Conservation (phyloP, 2,329 filamentous ascomycete species). For the Venturia pyrina region DNA sequence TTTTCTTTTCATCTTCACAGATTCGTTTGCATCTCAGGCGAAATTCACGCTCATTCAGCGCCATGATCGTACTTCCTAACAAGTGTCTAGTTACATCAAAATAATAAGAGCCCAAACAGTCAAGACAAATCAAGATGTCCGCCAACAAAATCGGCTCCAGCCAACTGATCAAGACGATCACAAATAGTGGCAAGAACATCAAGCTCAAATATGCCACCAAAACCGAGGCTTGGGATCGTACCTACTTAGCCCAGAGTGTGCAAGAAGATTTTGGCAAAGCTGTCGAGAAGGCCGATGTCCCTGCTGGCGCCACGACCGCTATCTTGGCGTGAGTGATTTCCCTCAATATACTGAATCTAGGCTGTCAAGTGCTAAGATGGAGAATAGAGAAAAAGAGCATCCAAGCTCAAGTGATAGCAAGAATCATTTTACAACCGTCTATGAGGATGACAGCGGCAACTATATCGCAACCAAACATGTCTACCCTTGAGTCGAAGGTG, state of each 20-base stretch:
- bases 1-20: no score
- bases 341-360: not conserved
- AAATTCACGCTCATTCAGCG: no score
- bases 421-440: slow-evolving; percentile 6
- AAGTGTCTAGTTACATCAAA: no score
- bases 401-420: slow-evolving; percentile 9
- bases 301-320: slow-evolving; percentile 11
- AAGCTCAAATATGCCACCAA: slow-evolving; percentile 10
- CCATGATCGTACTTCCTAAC: no score
- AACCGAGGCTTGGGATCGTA: slow-evolving; percentile 11
- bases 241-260: slow-evolving; percentile 5
- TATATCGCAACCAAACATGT: slow-evolving; percentile 10
- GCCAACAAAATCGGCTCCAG: no score
- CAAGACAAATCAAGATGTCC: no score
- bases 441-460: slow-evolving; percentile 10
- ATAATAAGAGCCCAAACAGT: no score
- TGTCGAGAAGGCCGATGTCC: slow-evolving; percentile 10
- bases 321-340: slow-evolving; percentile 11
- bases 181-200: slow-evolving; percentile 8
- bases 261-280: slow-evolving; percentile 12
- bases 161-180: no score
- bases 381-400: slow-evolving; percentile 8
- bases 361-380: slow-evolving; percentile 5
- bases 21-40: no score
- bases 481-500: slow-evolving; percentile 1